These are phyloP conservation scores for Collybiopsis luxurians DNA, from an alignment of 768 basidiomycete species.

Conservation along the genomic window DNA sequence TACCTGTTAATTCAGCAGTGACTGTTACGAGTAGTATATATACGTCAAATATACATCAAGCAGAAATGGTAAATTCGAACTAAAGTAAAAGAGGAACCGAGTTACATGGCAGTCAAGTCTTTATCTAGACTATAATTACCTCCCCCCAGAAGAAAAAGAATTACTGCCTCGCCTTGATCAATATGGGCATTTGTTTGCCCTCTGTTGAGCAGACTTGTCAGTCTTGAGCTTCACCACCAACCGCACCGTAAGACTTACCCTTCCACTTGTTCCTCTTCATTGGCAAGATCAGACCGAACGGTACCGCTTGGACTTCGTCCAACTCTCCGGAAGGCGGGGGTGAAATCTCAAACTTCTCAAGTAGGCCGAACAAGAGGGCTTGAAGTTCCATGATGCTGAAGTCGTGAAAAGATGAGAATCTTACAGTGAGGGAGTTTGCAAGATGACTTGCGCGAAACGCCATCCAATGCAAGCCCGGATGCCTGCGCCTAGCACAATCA, in stretches of 20 bases:
- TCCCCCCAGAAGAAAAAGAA: too few species aligned
- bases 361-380: constrained; percentile 33
- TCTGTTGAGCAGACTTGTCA: not conserved
- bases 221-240: too few species aligned
- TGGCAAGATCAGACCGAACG: not conserved
- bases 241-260: not conserved
- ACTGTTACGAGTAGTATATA: too few species aligned
- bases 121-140: too few species aligned
- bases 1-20: too few species aligned
- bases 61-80: too few species aligned
- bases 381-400: constrained; percentile 34
- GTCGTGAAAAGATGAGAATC: not conserved
- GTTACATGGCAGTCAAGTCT: too few species aligned
- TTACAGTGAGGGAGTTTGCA: too few species aligned
- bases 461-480: constrained; percentile 5
- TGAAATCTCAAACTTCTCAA: constrained; percentile 38
- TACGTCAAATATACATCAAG: too few species aligned
- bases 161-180: too few species aligned
- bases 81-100: too few species aligned
- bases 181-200: too few species aligned
- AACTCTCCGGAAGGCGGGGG: constrained; percentile 9
- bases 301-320: constrained; percentile 2
- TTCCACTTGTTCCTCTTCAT: not conserved
- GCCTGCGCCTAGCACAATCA: not conserved
- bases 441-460: constrained; percentile 1